A percentile compares a stretch with the other conserved stretches of the same genome.
phyloP scores from a whole-genome alignment of 108 stramenopile genomes.

The Bacterosira constricta region DNA sequence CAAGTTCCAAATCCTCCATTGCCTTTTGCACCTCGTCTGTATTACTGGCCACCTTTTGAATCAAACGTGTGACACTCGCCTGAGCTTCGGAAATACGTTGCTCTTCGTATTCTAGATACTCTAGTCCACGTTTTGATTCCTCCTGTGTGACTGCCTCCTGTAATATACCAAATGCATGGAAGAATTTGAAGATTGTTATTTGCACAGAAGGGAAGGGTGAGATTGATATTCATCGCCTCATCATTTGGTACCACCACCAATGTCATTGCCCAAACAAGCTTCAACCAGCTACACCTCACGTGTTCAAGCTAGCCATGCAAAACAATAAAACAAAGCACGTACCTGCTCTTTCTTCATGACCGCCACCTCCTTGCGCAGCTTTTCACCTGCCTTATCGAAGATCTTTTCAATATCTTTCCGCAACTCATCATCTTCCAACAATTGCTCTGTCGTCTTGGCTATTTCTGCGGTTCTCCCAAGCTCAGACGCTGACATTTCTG shows the following conservation, averaged over 20 bases:
- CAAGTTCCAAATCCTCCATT: slow-evolving; percentile 48
- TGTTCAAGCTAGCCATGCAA: not conserved
- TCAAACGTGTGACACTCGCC: slow-evolving; percentile 39
- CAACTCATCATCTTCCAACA: slow-evolving; percentile 31
- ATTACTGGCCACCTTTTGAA: slow-evolving; percentile 36
- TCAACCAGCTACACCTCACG: too few relatives aligned
- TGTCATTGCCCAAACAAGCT: too few relatives aligned
- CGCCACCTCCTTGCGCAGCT: slow-evolving; percentile 28
- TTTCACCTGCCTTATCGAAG: slow-evolving; percentile 41
- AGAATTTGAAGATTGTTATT: not conserved
- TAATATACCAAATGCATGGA: not conserved
- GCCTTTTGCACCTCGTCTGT: slow-evolving; percentile 43
- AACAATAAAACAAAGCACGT: not conserved
- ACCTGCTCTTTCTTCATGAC: slow-evolving; percentile 43
- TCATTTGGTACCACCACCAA: too few relatives aligned
- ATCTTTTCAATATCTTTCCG: slow-evolving; percentile 40
- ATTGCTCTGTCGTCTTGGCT: slow-evolving; percentile 11
- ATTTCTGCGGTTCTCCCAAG: slow-evolving; percentile 8
- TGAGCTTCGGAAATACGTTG: slow-evolving; percentile 44
- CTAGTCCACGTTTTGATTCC: slow-evolving; percentile 26
- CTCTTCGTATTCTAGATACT: slow-evolving; percentile 29
- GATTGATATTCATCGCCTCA: not conserved
- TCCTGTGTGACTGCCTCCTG: slow-evolving; percentile 32
- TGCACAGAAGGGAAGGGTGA: not conserved
- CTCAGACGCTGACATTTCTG: slow-evolving; percentile 4